Evolutionary conservation across 73 alveolate species (phyloP).

Genomic region (Tetrahymena thermophila): DNA sequence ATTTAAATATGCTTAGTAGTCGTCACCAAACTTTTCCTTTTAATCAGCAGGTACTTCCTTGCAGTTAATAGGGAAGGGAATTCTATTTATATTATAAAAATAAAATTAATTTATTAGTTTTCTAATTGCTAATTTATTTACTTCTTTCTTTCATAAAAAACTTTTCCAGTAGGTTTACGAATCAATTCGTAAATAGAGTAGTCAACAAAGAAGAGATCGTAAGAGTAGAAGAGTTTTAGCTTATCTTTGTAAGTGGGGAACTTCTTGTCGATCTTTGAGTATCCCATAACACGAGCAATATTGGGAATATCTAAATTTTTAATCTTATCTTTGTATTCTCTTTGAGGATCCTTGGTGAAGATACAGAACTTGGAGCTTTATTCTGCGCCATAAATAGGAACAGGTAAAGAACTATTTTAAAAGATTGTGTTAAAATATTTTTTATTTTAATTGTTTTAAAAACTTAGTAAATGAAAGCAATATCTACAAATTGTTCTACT

Average conservation of each 20-base stretch:
- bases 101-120: no score
- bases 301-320: slow-evolving; percentile 60
- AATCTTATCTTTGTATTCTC: slow-evolving; percentile 55
- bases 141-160: slow-evolving; percentile 79
- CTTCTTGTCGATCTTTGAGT: slow-evolving; percentile 33
- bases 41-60: slow-evolving; percentile 4
- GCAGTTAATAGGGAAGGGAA: slow-evolving; percentile 32
- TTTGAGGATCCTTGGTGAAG: slow-evolving; percentile 57
- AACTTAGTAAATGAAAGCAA: neutral
- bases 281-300: slow-evolving; percentile 57
- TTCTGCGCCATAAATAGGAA: slow-evolving; percentile 52
- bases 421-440: no score
- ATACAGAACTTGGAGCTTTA: slow-evolving; percentile 48
- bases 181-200: slow-evolving; percentile 65
- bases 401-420: slow-evolving; percentile 23
- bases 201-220: slow-evolving; percentile 83
- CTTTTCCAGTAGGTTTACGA: slow-evolving; percentile 72
- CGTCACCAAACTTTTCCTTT: neutral
- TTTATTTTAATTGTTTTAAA: neutral
- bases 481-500: neutral
- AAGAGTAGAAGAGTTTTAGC: slow-evolving; percentile 53
- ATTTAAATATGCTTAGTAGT: slow-evolving; percentile 8
- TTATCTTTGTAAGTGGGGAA: slow-evolving; percentile 46
- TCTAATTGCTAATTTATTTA: neutral
- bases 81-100: neutral